Conservation (phyloP, 495 filamentous ascomycete species). For the Tuber calosporum region DNA sequence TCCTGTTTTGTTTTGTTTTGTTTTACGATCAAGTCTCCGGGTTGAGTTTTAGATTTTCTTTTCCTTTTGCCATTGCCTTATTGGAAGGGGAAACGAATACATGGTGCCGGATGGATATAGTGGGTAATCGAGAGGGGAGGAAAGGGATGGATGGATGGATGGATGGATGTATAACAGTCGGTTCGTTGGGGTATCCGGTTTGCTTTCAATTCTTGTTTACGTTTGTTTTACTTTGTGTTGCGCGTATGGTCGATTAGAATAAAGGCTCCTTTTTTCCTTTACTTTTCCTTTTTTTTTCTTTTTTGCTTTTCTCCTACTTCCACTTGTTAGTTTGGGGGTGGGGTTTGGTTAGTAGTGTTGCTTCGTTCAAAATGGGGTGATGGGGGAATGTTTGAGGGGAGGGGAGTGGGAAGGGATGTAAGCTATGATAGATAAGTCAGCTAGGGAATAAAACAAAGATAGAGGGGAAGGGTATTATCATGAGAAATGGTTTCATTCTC, state of each 20-base stretch:
- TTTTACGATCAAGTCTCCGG: neutral
- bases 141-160: neutral
- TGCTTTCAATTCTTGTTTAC: neutral
- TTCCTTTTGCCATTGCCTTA: neutral
- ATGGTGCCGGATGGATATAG: neutral
- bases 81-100: neutral
- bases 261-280: neutral
- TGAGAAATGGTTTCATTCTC: neutral
- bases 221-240: neutral
- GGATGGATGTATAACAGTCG: neutral
- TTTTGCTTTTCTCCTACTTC: neutral
- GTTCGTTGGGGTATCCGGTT: neutral
- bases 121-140: neutral
- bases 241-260: neutral
- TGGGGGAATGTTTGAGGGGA: neutral
- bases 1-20: neutral
- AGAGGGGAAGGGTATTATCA: neutral
- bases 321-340: neutral
- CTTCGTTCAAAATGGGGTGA: neutral
- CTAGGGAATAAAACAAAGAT: neutral
- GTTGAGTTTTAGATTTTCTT: constrained; percentile 7
- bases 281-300: neutral
- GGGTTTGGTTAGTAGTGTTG: neutral
- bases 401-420: neutral
- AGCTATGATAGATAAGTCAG: neutral